Evolutionary conservation across 1,139 yeast species (phyloP), one percentile per base, ranked within the genome.

Genomic region (Taphrina confusa): DNA sequence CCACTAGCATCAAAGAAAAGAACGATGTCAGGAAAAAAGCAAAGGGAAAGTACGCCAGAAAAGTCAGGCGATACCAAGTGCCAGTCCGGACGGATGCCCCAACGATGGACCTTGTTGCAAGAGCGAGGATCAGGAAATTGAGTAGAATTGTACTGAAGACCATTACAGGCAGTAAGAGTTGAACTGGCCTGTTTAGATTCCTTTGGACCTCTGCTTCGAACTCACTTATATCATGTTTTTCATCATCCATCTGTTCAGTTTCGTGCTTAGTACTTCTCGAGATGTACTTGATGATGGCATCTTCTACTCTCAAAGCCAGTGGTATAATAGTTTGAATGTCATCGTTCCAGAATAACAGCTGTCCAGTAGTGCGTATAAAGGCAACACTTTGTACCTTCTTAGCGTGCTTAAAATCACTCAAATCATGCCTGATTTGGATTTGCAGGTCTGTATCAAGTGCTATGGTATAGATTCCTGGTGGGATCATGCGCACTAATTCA

Each of bases 301-400:
- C 56, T 30, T 47, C 56, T 16, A 57, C 36, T n/a, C 27, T 23
- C 12, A 18, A 22, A 11, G 65, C 65, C 23, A 63, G 46, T 11
- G 56, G 36, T 16, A 61, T 27, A 22, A 62, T 25, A 20, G 28
- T 46, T 12, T 50, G 46, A 22, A 58, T 56, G 23, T 61, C 59
- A 42, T 62, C 61, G 14, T 63, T 58, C 65, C 65, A 63, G 34
- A 63, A 47, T 8, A 63, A 31, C 2, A 63, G 49, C 22, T 58
- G 60, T 11, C 61, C 58, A 12, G 62, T 61, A 1, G 28, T 36
- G 18, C 63, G 47, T n/a, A 63, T 25, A 28, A 62, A 61, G 4
- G 65, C 65, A 1, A 65, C 56, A 18, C 54, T 54, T 40, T 62
- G 65, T 23, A 61, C 49, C 52, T 55, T 54, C 30, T 64, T 61